Percentiles rank a stretch among this genome's conserved stretches.
These are phyloP conservation scores for Heterococcus sp. DNA, from an alignment of 108 stramenopile species.

Conservation along the genomic window DNA sequence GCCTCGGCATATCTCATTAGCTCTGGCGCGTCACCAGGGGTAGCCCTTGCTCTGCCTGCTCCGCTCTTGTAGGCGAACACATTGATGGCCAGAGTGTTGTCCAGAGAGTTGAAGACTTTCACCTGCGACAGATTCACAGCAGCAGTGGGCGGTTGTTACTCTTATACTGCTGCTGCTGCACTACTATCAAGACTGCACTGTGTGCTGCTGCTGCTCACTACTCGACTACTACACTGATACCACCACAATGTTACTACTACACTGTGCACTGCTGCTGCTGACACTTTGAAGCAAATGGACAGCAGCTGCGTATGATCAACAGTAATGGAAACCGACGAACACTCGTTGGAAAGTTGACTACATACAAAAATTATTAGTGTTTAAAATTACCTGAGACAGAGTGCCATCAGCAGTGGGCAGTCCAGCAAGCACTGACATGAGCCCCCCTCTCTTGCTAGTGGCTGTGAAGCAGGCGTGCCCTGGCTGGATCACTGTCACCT, in stretches of 20 bases:
- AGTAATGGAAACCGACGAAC: no score
- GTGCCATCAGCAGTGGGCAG: slow-evolving; percentile 45
- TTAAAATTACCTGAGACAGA: slow-evolving; percentile 28
- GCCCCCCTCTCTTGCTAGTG: background rate
- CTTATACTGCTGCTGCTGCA: no score
- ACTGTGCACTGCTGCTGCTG: no score
- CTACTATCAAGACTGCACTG: slow-evolving; percentile 37
- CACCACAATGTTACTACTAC: no score
- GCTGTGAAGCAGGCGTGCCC: background rate
- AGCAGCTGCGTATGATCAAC: no score
- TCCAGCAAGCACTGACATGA: slow-evolving; percentile 13
- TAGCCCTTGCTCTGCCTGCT: slow-evolving; percentile 2
- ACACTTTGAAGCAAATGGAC: no score
- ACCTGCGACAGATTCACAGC: slow-evolving; percentile 60
- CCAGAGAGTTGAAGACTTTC: slow-evolving; percentile 79
- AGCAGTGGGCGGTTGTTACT: slow-evolving; percentile 44
- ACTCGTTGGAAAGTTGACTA: slow-evolving; percentile 73
- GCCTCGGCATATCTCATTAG: slow-evolving; percentile 73
- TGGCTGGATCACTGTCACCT: slow-evolving; percentile 38
- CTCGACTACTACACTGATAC: no score
- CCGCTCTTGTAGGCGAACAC: slow-evolving; percentile 72
- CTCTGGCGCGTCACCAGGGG: slow-evolving; percentile 8
- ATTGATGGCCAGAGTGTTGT: slow-evolving; percentile 80
- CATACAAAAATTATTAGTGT: slow-evolving; percentile 64
- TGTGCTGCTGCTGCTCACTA: no score